Conservation (phyloP, 345 rosid genomes). For the Salix udensis region DNA sequence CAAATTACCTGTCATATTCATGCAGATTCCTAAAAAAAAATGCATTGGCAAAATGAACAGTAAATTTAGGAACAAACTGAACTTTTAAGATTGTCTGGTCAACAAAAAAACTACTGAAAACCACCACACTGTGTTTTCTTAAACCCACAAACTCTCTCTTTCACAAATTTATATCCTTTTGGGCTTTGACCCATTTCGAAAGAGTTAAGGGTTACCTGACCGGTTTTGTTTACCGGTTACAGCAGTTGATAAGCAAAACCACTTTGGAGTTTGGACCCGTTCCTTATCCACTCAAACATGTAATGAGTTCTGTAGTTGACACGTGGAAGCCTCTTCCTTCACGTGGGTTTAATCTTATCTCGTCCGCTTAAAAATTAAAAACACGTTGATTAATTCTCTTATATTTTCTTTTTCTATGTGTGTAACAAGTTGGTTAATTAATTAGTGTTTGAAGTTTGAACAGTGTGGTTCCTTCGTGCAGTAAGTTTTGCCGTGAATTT, state of each 20-base stretch:
- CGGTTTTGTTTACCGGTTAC: constrained; percentile 23
- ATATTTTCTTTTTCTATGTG: not conserved
- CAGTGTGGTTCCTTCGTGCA: no score
- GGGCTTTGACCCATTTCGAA: not conserved
- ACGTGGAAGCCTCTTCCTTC: constrained; percentile 27
- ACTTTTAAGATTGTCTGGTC: constrained; percentile 8
- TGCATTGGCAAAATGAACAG: not conserved
- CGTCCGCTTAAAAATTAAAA: not conserved
- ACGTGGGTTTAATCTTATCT: constrained; percentile 29
- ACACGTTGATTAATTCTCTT: constrained; percentile 19
- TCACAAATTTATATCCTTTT: not conserved
- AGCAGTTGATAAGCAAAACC: constrained; percentile 11
- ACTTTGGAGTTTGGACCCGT: constrained; percentile 20
- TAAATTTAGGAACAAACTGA: not conserved
- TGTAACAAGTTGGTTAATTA: not conserved
- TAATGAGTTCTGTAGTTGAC: constrained; percentile 18
- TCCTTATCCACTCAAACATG: constrained; percentile 27
- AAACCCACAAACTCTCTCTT: no score
- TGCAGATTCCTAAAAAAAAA: not conserved
- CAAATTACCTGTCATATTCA: no score
- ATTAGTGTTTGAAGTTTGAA: no score
- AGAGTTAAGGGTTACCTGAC: constrained; percentile 3
- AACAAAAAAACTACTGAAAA: constrained; percentile 23
- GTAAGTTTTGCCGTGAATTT: not conserved
- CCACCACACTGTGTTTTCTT: constrained; percentile 1